Conservation (phyloP, 2,329 filamentous ascomycete genomes). For the Tolypocladium capitatum region DNA sequence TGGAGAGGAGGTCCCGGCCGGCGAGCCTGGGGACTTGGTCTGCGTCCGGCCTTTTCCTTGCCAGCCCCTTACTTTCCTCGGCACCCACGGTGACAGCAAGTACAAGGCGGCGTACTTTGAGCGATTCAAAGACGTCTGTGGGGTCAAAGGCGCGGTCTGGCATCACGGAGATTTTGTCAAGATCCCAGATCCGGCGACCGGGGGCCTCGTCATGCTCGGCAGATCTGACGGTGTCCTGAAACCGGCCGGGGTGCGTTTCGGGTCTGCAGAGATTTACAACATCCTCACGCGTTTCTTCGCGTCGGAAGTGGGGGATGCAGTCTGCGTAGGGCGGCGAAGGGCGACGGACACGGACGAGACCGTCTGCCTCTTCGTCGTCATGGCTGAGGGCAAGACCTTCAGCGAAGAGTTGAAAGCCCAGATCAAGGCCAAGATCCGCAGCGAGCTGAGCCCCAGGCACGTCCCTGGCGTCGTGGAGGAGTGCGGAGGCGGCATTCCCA, state of each 20-base stretch:
- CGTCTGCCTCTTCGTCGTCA: slow-evolving; percentile 78
- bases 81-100: slow-evolving; percentile 47
- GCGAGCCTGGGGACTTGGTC: slow-evolving; percentile 74
- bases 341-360: slow-evolving; percentile 67
- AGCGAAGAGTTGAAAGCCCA: slow-evolving; percentile 42
- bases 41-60: slow-evolving; percentile 80
- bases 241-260: slow-evolving; percentile 81
- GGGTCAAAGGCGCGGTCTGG: slow-evolving; percentile 46
- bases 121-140: slow-evolving; percentile 45
- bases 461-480: slow-evolving; percentile 74
- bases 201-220: slow-evolving; percentile 80
- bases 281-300: slow-evolving; percentile 76
- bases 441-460: slow-evolving; percentile 76
- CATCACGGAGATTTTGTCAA: slow-evolving; percentile 88
- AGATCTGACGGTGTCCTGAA: slow-evolving; percentile 89
- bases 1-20: slow-evolving; percentile 40
- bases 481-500: slow-evolving; percentile 68
- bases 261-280: slow-evolving; percentile 92
- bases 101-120: slow-evolving; percentile 84
- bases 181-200: slow-evolving; percentile 50
- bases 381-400: slow-evolving; percentile 46
- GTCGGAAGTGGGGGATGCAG: slow-evolving; percentile 64
- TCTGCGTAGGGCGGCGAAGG: slow-evolving; percentile 71
- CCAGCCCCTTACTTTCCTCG: slow-evolving; percentile 85
- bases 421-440: slow-evolving; percentile 57